Conservation (phyloP, 129 eudicot species). For the Logfia minima region DNA sequence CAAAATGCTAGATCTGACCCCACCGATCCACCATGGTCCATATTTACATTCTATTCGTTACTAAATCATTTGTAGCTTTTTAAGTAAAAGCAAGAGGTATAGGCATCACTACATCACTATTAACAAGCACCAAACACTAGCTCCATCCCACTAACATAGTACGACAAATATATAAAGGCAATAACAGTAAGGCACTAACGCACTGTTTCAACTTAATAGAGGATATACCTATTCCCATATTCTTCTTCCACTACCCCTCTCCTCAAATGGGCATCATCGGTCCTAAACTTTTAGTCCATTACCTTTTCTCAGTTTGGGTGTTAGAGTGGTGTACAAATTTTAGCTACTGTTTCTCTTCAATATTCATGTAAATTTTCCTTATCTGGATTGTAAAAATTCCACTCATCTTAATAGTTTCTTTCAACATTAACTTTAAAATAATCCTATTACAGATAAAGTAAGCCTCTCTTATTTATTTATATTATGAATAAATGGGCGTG, state of each 20-base stretch:
- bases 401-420: background rate
- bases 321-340: background rate
- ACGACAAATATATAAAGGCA: slow-evolving; percentile 36
- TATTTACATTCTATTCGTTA: slow-evolving; percentile 17
- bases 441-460: background rate
- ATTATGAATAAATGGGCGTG: background rate
- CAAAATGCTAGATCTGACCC: slow-evolving; percentile 26
- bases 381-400: background rate
- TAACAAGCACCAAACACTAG: slow-evolving; percentile 24
- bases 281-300: background rate
- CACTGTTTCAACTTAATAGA: slow-evolving; percentile 24
- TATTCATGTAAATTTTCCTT: background rate
- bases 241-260: background rate
- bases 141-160: slow-evolving; percentile 40
- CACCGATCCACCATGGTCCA: slow-evolving; percentile 22
- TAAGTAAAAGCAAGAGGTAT: slow-evolving; percentile 22
- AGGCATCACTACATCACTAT: slow-evolving; percentile 23
- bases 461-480: background rate
- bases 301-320: background rate
- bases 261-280: slow-evolving; percentile 20
- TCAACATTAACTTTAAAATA: background rate
- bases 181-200: slow-evolving; percentile 35
- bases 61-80: slow-evolving; percentile 29
- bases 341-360: slow-evolving; percentile 5
- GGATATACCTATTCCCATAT: slow-evolving; percentile 25